Conservation (phyloP, 1,139 yeast species). For the Geotrichum siamense region DNA sequence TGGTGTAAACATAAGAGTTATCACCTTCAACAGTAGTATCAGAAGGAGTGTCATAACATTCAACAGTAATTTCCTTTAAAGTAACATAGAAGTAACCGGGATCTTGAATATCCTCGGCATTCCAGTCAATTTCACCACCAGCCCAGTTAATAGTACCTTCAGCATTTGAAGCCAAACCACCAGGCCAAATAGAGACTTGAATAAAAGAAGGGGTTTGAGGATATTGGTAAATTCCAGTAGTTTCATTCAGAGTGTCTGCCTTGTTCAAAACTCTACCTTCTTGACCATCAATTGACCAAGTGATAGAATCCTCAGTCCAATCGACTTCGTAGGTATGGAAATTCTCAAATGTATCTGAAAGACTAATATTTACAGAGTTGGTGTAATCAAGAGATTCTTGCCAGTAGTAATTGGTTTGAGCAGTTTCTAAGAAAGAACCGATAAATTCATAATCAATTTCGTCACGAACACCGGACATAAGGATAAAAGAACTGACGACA, state of each 20-base stretch:
- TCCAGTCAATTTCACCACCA: constrained; percentile 84
- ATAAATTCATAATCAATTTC: constrained; percentile 86
- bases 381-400: constrained; percentile 66
- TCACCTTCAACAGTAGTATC: constrained; percentile 43
- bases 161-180: constrained; percentile 58
- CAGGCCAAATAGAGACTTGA: constrained; percentile 91
- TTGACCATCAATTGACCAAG: constrained; percentile 71
- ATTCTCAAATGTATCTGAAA: constrained; percentile 51
- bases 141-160: constrained; percentile 89
- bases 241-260: constrained; percentile 60
- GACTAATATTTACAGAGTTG: constrained; percentile 45
- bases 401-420: constrained; percentile 73
- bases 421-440: constrained; percentile 59
- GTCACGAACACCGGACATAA: constrained; percentile 80
- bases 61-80: constrained; percentile 51
- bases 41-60: constrained; percentile 65
- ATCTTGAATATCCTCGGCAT: constrained; percentile 59
- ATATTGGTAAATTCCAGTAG: constrained; percentile 50
- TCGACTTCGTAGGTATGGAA: constrained; percentile 76
- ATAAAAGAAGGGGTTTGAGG: constrained; percentile 92
- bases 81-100: constrained; percentile 74
- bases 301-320: constrained; percentile 68
- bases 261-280: constrained; percentile 59
- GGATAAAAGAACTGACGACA: constrained; percentile 78
- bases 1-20: constrained; percentile 52